Base-by-base conservation (phyloP, 371 early-diverging fungal genomes). In the Blyttiomyces sp. region DNA sequence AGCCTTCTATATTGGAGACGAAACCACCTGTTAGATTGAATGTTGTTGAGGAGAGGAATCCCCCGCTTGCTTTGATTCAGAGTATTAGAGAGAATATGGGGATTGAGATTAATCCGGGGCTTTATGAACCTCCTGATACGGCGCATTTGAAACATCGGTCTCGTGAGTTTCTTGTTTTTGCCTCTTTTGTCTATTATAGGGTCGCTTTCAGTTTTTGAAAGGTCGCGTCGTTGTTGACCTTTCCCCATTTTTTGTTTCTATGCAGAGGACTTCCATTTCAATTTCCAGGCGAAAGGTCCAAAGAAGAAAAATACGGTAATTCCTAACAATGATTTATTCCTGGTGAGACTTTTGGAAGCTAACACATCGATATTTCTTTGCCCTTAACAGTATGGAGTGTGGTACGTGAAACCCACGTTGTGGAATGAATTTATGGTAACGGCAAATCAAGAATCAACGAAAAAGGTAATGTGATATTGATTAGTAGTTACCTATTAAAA, bases 1-100 rank as follows among this genome's bases (percentile, higher is more conserved):
- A 71, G 57, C 75, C 75, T 31, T 55, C 70, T 19, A 69, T 69
- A 19, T 32, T 69, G 43, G 75, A 74, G 43, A 50, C 68, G 3
- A 74, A 69, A 36, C 71, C 70, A 13, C 45, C 64, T 4, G 50
- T 69, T 24, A 53, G 70, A n/a, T 46, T 74, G 30, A 69, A 69
- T 42, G 71, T 71, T 16, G 59, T 68, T 23, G 66, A 67, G 23
- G 75, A 74, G 43, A 49, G 30, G 9, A 68, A 71, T 23, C 69
- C 70, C 39, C 70, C 67, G 1, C 46, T 49, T 5, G 50, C 62
- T 27, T 52, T 71, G 7, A 27, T 68, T 35, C 26, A 33, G 31
- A 65, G 56, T 19, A 33, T 71, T 16, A 49, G 43, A 33, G 49
- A 57, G 26, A 68, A 68, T 43, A 33, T 67, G 30, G 65, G 65